Evolutionary conservation across 2,329 filamentous ascomycete species (phyloP), one percentile per base, ranked within the genome.

Genomic region (Neonectria magnoliae): DNA sequence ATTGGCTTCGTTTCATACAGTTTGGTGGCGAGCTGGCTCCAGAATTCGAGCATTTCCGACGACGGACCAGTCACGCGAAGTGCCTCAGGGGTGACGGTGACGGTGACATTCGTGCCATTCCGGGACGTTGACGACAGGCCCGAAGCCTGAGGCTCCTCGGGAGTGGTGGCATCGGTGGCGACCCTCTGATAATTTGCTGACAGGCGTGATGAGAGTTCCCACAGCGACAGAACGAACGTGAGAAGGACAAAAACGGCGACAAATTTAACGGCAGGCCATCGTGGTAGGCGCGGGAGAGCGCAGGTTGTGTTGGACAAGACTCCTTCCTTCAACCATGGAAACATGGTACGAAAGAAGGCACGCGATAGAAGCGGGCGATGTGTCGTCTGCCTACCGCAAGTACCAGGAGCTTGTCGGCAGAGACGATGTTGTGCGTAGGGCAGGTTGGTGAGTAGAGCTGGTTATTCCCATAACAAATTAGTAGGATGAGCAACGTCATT

Each of bases 131-230:
- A 5, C 27, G 61, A 33, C 2, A 22, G 14, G 1, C 5, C 4
- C 4, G 44, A n/a, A 5, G 44, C 27, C 1, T 18, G 38, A 47
- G 38, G 6, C 7, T 42, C 7, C 36, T 58, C 44, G 7, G 52
- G 38, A 0, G 50, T 33, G 25, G 56, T 16, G 11, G 44, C 56
- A 1, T 61, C 48, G 3, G 63, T 57, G 0, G 61, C 41, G 13
- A 72, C 57, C 18, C 60, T 50, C 6, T 71, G 57, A 18, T 71
- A 69, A 1, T 50, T 57, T 18, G 59, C 57, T 0, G 68, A 68
- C 0, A 71, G 45, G 31, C 68, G 57, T 7, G 64, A 48, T 42
- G 64, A 72, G 2, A 72, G 67, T 33, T 71, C 60, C 68, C 68
- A 72, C 1, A 72, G 33, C 0, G 70, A 69, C 16, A 72, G 38